These are phyloP conservation scores for Saccharomycopsis sp. DNA, from an alignment of 805 yeast genomes.

Conservation along the genomic window DNA sequence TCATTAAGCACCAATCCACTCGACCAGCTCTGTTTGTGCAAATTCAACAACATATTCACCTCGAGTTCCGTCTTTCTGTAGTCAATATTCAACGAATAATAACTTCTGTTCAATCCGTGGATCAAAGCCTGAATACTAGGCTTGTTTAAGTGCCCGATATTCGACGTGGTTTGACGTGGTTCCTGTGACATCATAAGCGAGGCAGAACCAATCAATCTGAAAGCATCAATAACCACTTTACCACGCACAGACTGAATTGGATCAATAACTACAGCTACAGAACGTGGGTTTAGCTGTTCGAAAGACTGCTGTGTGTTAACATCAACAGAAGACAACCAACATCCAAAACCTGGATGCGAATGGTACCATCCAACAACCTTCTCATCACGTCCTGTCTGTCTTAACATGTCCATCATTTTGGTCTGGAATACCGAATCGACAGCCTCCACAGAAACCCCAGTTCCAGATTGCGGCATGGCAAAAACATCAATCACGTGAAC, in stretches of 20 bases:
- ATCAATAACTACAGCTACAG: constrained; percentile 97
- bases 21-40: constrained; percentile 95
- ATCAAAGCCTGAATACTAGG: constrained; percentile 95
- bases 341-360: constrained; percentile 99
- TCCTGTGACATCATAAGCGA: constrained; percentile 93
- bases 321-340: constrained; percentile 98
- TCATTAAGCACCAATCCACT: constrained; percentile 77
- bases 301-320: constrained; percentile 97
- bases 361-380: constrained; percentile 99
- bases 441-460: constrained; percentile 98
- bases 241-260: constrained; percentile 99
- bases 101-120: constrained; percentile 95
- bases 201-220: constrained; percentile 84
- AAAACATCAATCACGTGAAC: constrained; percentile 96
- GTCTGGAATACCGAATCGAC: constrained; percentile 99
- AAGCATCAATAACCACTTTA: constrained; percentile 97
- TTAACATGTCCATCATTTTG: constrained; percentile 98
- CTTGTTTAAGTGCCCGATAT: constrained; percentile 89
- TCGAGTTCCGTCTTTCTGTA: constrained; percentile 89
- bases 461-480: constrained; percentile 99
- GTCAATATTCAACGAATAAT: constrained; percentile 91
- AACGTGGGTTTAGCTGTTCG: constrained; percentile 90
- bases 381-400: constrained; percentile 98
- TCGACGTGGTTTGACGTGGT: constrained; percentile 95
- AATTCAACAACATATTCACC: constrained; percentile 85